Base-by-base conservation (phyloP, 1,284 basidiomycete species). In the Inonotus hispidus region DNA sequence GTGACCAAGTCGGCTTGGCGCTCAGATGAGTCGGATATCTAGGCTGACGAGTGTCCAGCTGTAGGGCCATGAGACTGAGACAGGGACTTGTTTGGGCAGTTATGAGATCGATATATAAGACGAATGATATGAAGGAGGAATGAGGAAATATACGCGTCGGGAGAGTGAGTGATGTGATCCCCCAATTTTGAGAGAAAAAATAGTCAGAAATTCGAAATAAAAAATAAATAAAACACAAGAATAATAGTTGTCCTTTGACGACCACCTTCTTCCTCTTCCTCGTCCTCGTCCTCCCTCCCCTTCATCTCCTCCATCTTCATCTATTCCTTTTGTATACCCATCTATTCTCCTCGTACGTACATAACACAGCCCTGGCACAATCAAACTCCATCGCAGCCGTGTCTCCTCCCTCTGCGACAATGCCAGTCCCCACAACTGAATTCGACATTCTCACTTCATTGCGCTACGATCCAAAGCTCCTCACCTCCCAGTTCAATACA, bases 391-490 rank as follows among this genome's bases (percentile, higher is more conserved):
- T 2, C 11, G 1, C 16, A 10, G 49, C 46, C 6, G 3, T 10
- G n/a, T 11, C 46, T 41, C n/a, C 52, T 29, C 38, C 13, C 27
- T 21, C 41, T 14, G 29, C 50, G n/a, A 47, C 58, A 14, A 62
- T 62, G 61, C 49, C 59, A 14, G 45, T 35, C 29, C 19, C 57
- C 29, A 46, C 53, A 6, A 21, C 45, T 27, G 63, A 59, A 57
- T 75, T 71, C 67, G 69, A 77, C 39, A 75, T 88, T 29, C 71
- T 86, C 32, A 80, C 82, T 6, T 77, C 84, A 0, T 78, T 80
- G 0, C 76, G 85, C 62, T 87, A 79, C 68, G 89, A 90, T 67
- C 73, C 72, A 0, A 71, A 69, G 29, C 74, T 89, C 6, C 68
- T 73, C 11, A 63, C 67, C 5, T 69, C 78, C 11, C 39, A 64